Evolutionary conservation across 441 rosid genomes (phyloP).

Genomic region (Bruguiera hainesii): DNA sequence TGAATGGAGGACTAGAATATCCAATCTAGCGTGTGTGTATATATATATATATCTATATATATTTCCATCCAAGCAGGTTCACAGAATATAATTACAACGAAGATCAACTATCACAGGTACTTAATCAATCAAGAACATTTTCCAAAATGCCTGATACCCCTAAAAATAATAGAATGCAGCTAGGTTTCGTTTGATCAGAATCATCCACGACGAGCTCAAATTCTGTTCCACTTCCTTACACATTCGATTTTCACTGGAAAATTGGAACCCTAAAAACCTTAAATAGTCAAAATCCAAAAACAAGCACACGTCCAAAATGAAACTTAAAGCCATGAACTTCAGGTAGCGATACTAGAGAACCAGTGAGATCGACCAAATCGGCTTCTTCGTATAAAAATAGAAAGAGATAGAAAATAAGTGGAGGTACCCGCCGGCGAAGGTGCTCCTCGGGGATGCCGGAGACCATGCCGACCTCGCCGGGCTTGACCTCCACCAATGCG

Average conservation of each 20-base stretch:
- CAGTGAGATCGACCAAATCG: neutral
- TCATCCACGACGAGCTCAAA: neutral
- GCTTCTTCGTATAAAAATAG: neutral
- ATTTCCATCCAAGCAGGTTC: too few species aligned
- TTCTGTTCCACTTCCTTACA: neutral
- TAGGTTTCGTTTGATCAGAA: neutral
- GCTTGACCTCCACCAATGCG: conserved; percentile 66
- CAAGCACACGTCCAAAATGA: neutral
- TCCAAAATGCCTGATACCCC: neutral
- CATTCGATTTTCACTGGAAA: neutral
- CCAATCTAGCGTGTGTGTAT: too few species aligned
- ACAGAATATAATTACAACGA: neutral
- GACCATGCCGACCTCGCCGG: conserved; percentile 88
- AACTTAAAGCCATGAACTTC: too few species aligned
- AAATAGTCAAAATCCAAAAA: conserved; percentile 3
- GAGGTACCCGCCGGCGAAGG: conserved; percentile 56
- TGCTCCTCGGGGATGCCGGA: conserved; percentile 95
- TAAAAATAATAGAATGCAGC: neutral
- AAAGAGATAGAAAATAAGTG: neutral
- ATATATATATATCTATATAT: too few species aligned
- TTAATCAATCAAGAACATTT: neutral
- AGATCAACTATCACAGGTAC: neutral
- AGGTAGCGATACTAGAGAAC: neutral
- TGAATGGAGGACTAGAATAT: too few species aligned
- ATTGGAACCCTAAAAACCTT: conserved; percentile 11